Conservation (phyloP, 805 yeast genomes). For the Saccharomycopsis fibuligera region DNA sequence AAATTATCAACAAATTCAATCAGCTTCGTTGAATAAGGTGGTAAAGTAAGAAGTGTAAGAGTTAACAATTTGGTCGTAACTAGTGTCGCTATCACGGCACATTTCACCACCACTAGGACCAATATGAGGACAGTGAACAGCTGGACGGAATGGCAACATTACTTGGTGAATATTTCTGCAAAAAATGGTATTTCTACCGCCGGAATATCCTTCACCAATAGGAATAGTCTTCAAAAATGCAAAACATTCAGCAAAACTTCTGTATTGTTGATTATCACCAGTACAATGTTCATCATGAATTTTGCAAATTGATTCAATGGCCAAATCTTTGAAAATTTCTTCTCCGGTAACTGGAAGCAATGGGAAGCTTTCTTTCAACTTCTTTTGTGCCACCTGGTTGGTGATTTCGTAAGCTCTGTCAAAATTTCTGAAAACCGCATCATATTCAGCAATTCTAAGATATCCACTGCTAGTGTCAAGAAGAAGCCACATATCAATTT, state of each 20-base stretch:
- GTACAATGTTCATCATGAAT: constrained; percentile 23
- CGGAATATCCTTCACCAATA: constrained; percentile 24
- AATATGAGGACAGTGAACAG: constrained; percentile 26
- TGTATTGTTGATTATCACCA: constrained; percentile 23
- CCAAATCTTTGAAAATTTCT: constrained; percentile 8
- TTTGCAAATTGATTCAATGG: constrained; percentile 23
- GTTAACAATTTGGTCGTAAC: constrained; percentile 13
- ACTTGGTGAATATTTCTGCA: constrained; percentile 26
- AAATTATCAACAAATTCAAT: too few relatives aligned
- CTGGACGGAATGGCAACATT: constrained; percentile 24
- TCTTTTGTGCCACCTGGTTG: constrained; percentile 12
- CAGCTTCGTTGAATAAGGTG: too few relatives aligned
- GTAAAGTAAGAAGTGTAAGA: constrained; percentile 12
- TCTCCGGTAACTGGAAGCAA: too few relatives aligned
- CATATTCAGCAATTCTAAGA: constrained; percentile 22
- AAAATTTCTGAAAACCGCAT: constrained; percentile 23
- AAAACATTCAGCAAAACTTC: constrained; percentile 20
- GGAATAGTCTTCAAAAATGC: constrained; percentile 19
- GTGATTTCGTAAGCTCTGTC: constrained; percentile 19
- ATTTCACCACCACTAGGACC: constrained; percentile 27
- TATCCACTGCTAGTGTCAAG: constrained; percentile 14
- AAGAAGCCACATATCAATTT: constrained; percentile 20
- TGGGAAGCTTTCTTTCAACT: constrained; percentile 7
- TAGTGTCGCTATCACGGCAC: constrained; percentile 24
- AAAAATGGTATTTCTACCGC: constrained; percentile 26